Evolutionary conservation across 2,329 filamentous ascomycete species (phyloP), one percentile per base, ranked within the genome.

Genomic region (Colletotrichum scovillei): DNA sequence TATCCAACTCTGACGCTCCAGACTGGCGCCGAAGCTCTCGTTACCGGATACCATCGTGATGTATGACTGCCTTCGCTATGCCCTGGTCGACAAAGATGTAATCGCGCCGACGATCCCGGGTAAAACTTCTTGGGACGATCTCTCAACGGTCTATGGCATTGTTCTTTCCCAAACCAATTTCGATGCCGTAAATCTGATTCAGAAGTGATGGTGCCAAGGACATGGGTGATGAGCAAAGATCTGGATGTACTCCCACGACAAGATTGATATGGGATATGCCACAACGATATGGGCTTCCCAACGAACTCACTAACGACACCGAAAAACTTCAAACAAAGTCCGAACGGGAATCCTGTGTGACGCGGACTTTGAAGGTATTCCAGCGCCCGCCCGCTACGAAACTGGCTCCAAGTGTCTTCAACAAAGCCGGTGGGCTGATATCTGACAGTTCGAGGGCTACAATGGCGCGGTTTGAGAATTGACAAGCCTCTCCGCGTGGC

Each of bases 1-100:
- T 11, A 16, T 26, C 72, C 68, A 74, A n/a, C 72, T 63, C 49
- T 74, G 26, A 3, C 58, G 63, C 38, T 52, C n/a, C 9, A 74
- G 72, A 1, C 16, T 46, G n/a, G n/a, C 1, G 5, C 53, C 63
- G 30, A 74, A 72, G 4, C 0, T 11, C 14, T 28, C 57, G 24
- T 59, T 26, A 0, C 42, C 28, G 35, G 58, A 42, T 24, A 38
- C 68, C 72, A 72, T 72, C 11, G 16, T 32, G 16, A 3, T 22
- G 16, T 8, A 12, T 30, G 6, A 58, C n/a, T 32, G 28, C 19
- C 38, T 28, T 52, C 3, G 28, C 30, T 30, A 42, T 16, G 5
- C 38, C 38, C 38, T 19, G 5, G 38, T 19, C 2, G 38, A 5
- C 14, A 42, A 42, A 42, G 38, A 19, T 42, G 38, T 42, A 19